Conservation (phyloP, 495 filamentous ascomycete species). For the Diplogelasinospora grovesii region DNA sequence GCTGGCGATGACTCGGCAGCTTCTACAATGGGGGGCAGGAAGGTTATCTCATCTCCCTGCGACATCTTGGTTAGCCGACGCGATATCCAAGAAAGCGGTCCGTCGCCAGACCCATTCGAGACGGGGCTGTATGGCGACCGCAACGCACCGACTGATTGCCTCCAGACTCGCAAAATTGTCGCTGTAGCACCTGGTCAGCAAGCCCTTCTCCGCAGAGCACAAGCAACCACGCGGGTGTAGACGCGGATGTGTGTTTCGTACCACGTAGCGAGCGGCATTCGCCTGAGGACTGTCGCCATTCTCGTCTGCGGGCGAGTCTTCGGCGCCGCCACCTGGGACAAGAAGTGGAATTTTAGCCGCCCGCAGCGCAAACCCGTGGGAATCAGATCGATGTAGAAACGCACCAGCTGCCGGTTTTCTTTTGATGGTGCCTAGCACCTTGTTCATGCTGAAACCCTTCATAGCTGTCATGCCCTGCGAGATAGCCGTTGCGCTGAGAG, state of each 20-base stretch:
- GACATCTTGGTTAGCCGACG: no score
- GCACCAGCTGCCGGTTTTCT: slow-evolving; percentile 33
- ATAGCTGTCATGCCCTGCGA: slow-evolving; percentile 22
- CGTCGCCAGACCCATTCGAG: neutral
- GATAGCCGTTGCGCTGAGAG: no score
- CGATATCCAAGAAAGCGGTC: no score
- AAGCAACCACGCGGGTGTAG: no score
- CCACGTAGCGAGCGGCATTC: slow-evolving; percentile 48
- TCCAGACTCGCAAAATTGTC: slow-evolving; percentile 73
- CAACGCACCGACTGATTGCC: slow-evolving; percentile 52
- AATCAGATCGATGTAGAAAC: no score
- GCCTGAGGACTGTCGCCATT: slow-evolving; percentile 49
- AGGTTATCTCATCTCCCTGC: slow-evolving; percentile 81
- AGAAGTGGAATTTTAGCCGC: neutral
- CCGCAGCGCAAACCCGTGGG: no score
- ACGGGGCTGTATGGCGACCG: neutral
- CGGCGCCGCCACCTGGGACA: slow-evolving; percentile 9
- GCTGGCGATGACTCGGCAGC: slow-evolving; percentile 82
- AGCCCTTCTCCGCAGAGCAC: slow-evolving; percentile 2
- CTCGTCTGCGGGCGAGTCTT: slow-evolving; percentile 22
- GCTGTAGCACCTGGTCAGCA: slow-evolving; percentile 23
- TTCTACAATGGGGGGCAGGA: slow-evolving; percentile 93
- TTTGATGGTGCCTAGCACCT: slow-evolving; percentile 49
- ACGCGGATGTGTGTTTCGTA: slow-evolving; percentile 24
- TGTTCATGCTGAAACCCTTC: slow-evolving; percentile 49